Percentiles rank a stretch among this genome's conserved stretches.
Conservation (phyloP, 2,329 filamentous ascomycete species). For the Aspergillus felis region DNA sequence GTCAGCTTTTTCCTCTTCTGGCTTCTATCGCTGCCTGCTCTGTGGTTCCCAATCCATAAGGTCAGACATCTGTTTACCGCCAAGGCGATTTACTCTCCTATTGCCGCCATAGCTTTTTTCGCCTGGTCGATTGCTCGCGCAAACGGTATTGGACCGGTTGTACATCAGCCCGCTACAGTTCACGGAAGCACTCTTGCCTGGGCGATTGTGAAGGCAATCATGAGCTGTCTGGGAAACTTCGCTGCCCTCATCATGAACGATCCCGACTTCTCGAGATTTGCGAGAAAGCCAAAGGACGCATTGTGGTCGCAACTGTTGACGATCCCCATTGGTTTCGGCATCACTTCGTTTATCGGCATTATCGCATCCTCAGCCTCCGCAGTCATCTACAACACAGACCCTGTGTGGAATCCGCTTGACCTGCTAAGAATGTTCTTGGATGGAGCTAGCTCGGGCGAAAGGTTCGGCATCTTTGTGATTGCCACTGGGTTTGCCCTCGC, state of each 20-base stretch:
- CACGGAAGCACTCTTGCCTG: slow-evolving; percentile 70
- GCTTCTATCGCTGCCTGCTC: slow-evolving; percentile 72
- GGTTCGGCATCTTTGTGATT: slow-evolving; percentile 74
- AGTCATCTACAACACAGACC: slow-evolving; percentile 58
- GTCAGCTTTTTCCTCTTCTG: slow-evolving; percentile 86
- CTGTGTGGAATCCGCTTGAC: slow-evolving; percentile 70
- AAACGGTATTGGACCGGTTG: slow-evolving; percentile 76
- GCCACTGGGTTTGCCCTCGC: slow-evolving; percentile 68
- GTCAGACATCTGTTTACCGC: slow-evolving; percentile 87
- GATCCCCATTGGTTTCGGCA: slow-evolving; percentile 66
- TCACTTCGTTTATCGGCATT: slow-evolving; percentile 83
- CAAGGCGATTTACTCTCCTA: slow-evolving; percentile 79
- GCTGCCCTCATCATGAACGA: slow-evolving; percentile 77
- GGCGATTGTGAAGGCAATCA: slow-evolving; percentile 79
- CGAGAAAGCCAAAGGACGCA: slow-evolving; percentile 69
- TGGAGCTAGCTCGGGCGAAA: slow-evolving; percentile 63
- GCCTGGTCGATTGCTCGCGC: slow-evolving; percentile 82
- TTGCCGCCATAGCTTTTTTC: slow-evolving; percentile 79
- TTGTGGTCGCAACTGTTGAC: slow-evolving; percentile 75
- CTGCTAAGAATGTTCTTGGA: slow-evolving; percentile 65
- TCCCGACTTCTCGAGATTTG: slow-evolving; percentile 82
- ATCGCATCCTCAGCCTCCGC: slow-evolving; percentile 66
- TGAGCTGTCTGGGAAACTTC: slow-evolving; percentile 88
- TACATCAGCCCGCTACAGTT: slow-evolving; percentile 61
- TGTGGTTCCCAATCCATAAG: slow-evolving; percentile 87